A percentile compares a stretch with the other conserved stretches of the same genome.
phyloP scores from a whole-genome alignment of 1,284 basidiomycete genomes.

The Lentinula novae-zelandiae region DNA sequence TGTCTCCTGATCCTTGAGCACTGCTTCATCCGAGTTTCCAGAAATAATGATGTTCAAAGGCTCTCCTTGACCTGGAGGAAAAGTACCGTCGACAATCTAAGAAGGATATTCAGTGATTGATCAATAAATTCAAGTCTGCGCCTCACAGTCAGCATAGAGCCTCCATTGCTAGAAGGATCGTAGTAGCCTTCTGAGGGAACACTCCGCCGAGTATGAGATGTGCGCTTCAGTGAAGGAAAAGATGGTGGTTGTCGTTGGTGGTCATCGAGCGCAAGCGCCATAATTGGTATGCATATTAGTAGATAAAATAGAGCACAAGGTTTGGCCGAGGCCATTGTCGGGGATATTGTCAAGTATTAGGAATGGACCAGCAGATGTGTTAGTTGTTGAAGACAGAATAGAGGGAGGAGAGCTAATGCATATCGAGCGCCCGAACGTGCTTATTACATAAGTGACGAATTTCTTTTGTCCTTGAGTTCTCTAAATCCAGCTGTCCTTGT shows the following conservation, averaged over 20 bases:
- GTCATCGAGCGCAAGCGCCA: constrained; percentile 15
- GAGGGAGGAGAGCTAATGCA: not conserved
- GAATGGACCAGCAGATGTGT: not conserved
- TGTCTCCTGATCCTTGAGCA: constrained; percentile 60
- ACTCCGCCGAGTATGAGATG: constrained; percentile 23
- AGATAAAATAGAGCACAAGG: constrained; percentile 11
- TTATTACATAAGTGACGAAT: not conserved
- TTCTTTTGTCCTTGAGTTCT: too few species aligned
- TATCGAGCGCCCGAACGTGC: not conserved
- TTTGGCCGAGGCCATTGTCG: not conserved
- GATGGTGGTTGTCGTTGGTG: constrained; percentile 1
- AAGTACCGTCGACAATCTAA: constrained; percentile 53
- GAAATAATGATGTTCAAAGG: constrained; percentile 88
- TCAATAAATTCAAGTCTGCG: not conserved
- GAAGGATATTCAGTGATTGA: not conserved
- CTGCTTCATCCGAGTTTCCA: constrained; percentile 70
- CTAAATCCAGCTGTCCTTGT: too few species aligned
- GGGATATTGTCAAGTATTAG: not conserved
- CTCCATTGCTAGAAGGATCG: constrained; percentile 32
- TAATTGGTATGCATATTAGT: constrained; percentile 20
- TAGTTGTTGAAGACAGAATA: not conserved
- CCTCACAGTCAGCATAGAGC: constrained; percentile 41
- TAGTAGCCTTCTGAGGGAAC: constrained; percentile 37
- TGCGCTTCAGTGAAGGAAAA: constrained; percentile 10
- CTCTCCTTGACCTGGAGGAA: constrained; percentile 78